A percentile compares a stretch with the other conserved stretches of the same genome.
phyloP scores from a whole-genome alignment of 2,329 filamentous ascomycete genomes.

The Didymella arachidicola region DNA sequence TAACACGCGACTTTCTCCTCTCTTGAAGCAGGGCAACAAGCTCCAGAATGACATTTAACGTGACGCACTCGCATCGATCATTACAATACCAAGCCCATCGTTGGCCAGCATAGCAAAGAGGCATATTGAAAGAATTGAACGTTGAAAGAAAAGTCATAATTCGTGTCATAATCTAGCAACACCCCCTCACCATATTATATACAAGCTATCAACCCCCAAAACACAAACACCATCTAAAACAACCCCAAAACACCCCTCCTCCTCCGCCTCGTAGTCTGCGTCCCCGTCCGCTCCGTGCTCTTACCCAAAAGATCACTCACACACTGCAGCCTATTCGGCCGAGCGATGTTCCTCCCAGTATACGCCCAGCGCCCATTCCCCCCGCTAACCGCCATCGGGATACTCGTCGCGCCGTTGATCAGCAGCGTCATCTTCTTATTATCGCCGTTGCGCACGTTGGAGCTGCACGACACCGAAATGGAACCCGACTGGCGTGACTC shows the following conservation, averaged over 20 bases:
- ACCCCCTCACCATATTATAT: too few species aligned
- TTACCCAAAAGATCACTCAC: constrained; percentile 35
- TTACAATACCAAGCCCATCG: background rate
- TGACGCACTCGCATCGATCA: background rate
- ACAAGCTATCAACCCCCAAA: background rate
- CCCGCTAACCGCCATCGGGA: constrained; percentile 32
- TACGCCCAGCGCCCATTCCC: constrained; percentile 43
- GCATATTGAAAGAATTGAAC: background rate
- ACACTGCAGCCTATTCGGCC: constrained; percentile 42
- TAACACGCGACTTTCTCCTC: too few species aligned
- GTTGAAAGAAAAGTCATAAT: constrained; percentile 1
- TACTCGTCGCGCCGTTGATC: constrained; percentile 33
- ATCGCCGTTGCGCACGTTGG: constrained; percentile 46
- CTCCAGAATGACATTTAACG: too few species aligned
- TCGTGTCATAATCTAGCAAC: constrained; percentile 5
- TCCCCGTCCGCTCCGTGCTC: constrained; percentile 30
- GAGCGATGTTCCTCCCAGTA: constrained; percentile 32
- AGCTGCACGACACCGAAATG: constrained; percentile 43
- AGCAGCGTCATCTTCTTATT: constrained; percentile 42
- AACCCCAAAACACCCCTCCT: constrained; percentile 5
- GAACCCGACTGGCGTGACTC: constrained; percentile 41
- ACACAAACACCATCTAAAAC: background rate
- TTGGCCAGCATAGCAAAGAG: background rate
- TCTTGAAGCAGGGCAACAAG: background rate
- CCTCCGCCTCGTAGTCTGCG: constrained; percentile 26